Evolutionary conservation across 805 yeast genomes (phyloP), one percentile per base, ranked within the genome.

Genomic region (Ogataea paradorogensis): DNA sequence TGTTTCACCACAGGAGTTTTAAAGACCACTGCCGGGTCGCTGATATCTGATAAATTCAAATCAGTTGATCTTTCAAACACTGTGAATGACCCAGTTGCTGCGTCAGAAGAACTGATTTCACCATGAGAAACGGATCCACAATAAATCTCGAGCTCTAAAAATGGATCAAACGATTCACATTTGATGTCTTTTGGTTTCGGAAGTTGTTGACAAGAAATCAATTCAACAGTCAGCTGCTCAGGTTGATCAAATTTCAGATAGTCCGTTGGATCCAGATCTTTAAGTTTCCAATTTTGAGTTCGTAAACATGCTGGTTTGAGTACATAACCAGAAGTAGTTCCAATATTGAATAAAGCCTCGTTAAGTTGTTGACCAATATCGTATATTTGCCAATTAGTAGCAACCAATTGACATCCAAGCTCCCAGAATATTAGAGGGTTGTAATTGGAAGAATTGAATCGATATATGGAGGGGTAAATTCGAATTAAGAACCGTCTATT

Each of bases 351-450:
- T 74, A 89, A 65, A 3, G 96, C 86, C 46, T 84, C 84, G 58
- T 89, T 90, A 9, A 93, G 54, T 56, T 89, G 96, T 56, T 90
- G 91, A 0, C 97, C 96, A 13, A 79, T 43, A 56, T 93, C 99
- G 57, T 78, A 82, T 0, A 93, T 82, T 61, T 91, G 99, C 97
- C 97, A 91, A 57, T 91, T 93, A 0, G 96, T 82, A 0, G 99
- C 98, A 4, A 86, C 98, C 88, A 93, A 78, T 56, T 93, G 99
- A 9, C 75, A 82, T 1, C 99, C 99, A 33, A 74, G 67, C 35
- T 71, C 70, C 99, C 99, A 93, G 55, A 78, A 88, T 1, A 62
- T 60, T 2, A 86, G 62, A 0, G 99, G 98, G 30, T 74, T 74
- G 56, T 87, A 90, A 55, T 93, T 93, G 3, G 85, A 72, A 1